A percentile compares a stretch with the other conserved stretches of the same genome.
Conservation (phyloP, 2,329 filamentous ascomycete species). For the Pseudogymnoascus sp. region DNA sequence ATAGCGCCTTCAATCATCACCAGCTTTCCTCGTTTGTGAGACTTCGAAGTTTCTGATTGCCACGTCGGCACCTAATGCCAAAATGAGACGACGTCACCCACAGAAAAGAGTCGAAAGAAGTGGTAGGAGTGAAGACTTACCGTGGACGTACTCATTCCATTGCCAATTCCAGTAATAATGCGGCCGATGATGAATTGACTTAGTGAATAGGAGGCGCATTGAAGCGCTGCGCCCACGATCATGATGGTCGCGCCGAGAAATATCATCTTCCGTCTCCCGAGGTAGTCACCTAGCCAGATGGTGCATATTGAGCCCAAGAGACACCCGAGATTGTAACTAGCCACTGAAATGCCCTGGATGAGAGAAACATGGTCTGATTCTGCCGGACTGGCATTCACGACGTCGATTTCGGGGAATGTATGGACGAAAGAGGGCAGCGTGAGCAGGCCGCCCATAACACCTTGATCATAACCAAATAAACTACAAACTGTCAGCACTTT, state of each 20-base stretch:
- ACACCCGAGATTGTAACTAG: conserved; percentile 33
- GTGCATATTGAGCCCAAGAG: conserved; percentile 40
- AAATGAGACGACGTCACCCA: neutral
- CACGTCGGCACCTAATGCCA: conserved; percentile 13
- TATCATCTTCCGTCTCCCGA: conserved; percentile 10
- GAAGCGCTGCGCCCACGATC: conserved; percentile 31
- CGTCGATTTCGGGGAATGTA: conserved; percentile 11
- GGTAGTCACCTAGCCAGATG: conserved; percentile 42
- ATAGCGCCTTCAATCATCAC: conserved; percentile 36
- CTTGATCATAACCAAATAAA: conserved; percentile 12
- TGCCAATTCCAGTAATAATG: conserved; percentile 34
- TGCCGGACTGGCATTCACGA: neutral
- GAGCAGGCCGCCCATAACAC: conserved; percentile 13
- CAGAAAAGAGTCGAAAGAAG: neutral
- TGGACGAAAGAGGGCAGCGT: conserved; percentile 43
- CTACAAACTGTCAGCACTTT: neutral
- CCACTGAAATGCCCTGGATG: neutral
- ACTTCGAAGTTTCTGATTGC: conserved; percentile 22
- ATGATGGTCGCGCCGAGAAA: conserved; percentile 11
- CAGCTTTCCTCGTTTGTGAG: conserved; percentile 20
- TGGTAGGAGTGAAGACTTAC: neutral
- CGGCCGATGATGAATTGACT: conserved; percentile 38
- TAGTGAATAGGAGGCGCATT: conserved; percentile 25
- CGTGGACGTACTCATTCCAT: conserved; percentile 18
- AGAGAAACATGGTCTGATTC: conserved; percentile 6